Percentiles rank a stretch among this genome's conserved stretches.
Evolutionary conservation across 2,329 filamentous ascomycete genomes (phyloP).

Genomic region (Xylogone sp.): DNA sequence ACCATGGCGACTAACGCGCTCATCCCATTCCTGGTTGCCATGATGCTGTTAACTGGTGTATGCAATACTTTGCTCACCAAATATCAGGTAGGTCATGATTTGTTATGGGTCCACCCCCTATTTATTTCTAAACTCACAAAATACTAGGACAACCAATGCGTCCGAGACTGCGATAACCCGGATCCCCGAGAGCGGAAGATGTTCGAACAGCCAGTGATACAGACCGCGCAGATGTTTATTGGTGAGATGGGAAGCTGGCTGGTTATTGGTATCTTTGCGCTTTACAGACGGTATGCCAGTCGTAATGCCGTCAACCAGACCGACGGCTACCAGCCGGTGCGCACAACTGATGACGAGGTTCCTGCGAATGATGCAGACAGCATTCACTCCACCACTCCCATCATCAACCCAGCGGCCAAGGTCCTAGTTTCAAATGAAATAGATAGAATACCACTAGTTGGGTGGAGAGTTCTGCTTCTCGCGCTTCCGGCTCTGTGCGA

Average conservation of each 20-base stretch:
- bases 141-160: conserved; percentile 87
- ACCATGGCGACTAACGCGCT: conserved; percentile 67
- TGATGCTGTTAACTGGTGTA: conserved; percentile 95
- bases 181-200: conserved; percentile 62
- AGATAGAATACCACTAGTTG: conserved; percentile 58
- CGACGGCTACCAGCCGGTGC: conserved; percentile 65
- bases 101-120: neutral
- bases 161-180: conserved; percentile 76
- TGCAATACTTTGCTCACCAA: conserved; percentile 98
- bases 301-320: conserved; percentile 38
- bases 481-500: conserved; percentile 88
- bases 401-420: conserved; percentile 48
- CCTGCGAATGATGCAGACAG: conserved; percentile 38
- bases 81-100: conserved; percentile 65
- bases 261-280: conserved; percentile 67
- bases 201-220: conserved; percentile 94
- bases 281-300: conserved; percentile 57
- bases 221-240: conserved; percentile 97
- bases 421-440: conserved; percentile 48
- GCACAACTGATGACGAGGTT: conserved; percentile 34
- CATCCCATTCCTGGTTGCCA: conserved; percentile 81
- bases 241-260: conserved; percentile 97
- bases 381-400: conserved; percentile 38
- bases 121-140: conserved; percentile 9
- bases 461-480: conserved; percentile 69